Evolutionary conservation across 2,329 filamentous ascomycete species (phyloP).

Genomic region (Epichloe elymi): DNA sequence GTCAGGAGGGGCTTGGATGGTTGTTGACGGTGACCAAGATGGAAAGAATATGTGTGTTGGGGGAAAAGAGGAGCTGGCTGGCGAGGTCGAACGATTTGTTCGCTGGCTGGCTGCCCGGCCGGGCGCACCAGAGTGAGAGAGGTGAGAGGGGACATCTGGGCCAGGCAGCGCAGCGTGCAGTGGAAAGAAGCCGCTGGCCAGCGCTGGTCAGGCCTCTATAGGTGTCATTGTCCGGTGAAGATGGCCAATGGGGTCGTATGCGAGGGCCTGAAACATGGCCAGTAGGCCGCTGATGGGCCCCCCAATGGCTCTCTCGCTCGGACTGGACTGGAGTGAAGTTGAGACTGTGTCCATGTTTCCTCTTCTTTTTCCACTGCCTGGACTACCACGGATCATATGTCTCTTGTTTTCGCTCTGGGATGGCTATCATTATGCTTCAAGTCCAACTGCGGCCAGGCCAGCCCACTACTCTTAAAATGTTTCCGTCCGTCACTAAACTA

Average conservation of each 20-base stretch:
- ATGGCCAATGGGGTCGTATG: not conserved
- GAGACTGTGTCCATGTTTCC: too few species aligned
- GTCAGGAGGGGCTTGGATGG: slow-evolving; percentile 19
- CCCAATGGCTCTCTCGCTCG: not conserved
- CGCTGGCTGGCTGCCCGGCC: slow-evolving; percentile 13
- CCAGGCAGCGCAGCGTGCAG: not conserved
- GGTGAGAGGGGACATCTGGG: not conserved
- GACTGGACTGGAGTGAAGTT: not conserved
- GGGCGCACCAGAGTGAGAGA: not conserved
- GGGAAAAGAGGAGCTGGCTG: slow-evolving; percentile 30
- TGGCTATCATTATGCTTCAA: too few species aligned
- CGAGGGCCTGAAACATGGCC: not conserved
- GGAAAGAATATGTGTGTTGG: slow-evolving; percentile 26
- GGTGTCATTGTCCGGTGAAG: not conserved
- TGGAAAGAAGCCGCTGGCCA: not conserved
- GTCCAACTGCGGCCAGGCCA: too few species aligned
- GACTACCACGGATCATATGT: not conserved
- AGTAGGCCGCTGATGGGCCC: not conserved
- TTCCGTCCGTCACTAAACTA: not conserved
- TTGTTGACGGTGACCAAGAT: slow-evolving; percentile 21
- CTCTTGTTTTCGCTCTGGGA: not conserved
- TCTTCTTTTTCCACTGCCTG: too few species aligned
- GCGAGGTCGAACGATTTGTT: slow-evolving; percentile 29
- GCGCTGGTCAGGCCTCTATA: not conserved
- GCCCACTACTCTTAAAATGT: too few species aligned